phyloP scores from a whole-genome alignment of 1,284 basidiomycete species.

The Calocybe gambosa region DNA sequence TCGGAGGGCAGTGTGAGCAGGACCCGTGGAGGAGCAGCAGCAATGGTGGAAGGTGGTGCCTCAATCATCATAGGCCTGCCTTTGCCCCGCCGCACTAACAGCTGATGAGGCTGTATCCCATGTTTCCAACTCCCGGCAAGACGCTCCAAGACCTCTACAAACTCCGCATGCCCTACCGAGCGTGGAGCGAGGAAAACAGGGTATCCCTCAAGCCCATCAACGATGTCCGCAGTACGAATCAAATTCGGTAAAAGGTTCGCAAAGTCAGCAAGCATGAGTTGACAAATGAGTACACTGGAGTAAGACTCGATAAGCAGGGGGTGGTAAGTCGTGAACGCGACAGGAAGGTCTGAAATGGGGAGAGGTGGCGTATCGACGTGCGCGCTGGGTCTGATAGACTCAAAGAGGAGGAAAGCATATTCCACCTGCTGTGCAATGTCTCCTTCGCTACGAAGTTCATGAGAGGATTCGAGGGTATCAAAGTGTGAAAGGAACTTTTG shows the following conservation, averaged over 20 bases:
- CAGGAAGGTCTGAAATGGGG: conserved; percentile 27
- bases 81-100: conserved; percentile 31
- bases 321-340: conserved; percentile 77
- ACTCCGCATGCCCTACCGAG: conserved; percentile 82
- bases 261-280: conserved; percentile 72
- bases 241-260: conserved; percentile 53
- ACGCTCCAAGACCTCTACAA: conserved; percentile 72
- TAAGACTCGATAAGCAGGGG: conserved; percentile 79
- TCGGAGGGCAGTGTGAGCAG: background rate
- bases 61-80: conserved; percentile 41
- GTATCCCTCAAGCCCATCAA: conserved; percentile 78
- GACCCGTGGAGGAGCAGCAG: conserved; percentile 9
- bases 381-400: conserved; percentile 57
- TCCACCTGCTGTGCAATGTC: conserved; percentile 53
- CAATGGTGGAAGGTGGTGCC: conserved; percentile 17
- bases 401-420: conserved; percentile 61
- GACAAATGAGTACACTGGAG: conserved; percentile 66
- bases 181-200: conserved; percentile 78
- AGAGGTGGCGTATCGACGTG: conserved; percentile 30
- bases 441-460: conserved; percentile 26
- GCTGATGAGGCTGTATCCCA: conserved; percentile 52
- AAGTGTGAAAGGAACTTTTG: conserved; percentile 77
- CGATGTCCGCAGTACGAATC: conserved; percentile 52
- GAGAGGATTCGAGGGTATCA: conserved; percentile 52
- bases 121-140: conserved; percentile 64